Conservation (phyloP, 805 yeast species). For the Saturnispora bothae region DNA sequence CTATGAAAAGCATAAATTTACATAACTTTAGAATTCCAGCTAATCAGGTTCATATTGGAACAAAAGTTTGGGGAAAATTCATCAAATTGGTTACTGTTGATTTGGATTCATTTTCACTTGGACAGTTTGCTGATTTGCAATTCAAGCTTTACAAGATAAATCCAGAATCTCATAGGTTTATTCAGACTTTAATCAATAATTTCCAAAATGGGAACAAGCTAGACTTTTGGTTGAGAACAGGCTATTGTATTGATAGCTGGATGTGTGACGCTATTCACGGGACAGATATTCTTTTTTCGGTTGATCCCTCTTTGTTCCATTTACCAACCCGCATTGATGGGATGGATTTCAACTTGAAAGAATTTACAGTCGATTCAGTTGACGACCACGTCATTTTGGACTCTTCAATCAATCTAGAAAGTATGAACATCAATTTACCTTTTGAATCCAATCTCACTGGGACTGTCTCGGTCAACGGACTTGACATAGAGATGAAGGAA, state of each 20-base stretch:
- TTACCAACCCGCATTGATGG: too few species aligned
- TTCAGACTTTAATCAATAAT: conserved; percentile 2
- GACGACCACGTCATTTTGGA: neutral
- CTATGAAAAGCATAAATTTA: neutral
- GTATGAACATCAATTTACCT: neutral
- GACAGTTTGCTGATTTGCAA: neutral
- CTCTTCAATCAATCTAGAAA: too few species aligned
- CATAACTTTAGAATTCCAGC: conserved; percentile 3
- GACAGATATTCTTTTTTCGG: neutral
- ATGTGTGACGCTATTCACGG: conserved; percentile 3
- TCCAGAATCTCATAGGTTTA: neutral
- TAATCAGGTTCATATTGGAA: conserved; percentile 5
- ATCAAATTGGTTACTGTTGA: conserved; percentile 4
- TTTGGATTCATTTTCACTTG: neutral
- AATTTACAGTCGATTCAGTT: neutral
- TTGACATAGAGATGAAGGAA: neutral
- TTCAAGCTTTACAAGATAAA: conserved; percentile 3
- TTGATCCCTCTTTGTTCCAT: neutral
- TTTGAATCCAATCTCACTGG: conserved; percentile 1
- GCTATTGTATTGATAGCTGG: conserved; percentile 7
- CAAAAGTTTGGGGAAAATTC: conserved; percentile 1
- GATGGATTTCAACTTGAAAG: neutral
- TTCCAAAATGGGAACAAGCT: neutral
- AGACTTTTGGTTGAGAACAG: conserved; percentile 5
- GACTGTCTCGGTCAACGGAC: neutral